Conservation (phyloP, 192 early-diverging fungal genomes). For the Endogone sp. region DNA sequence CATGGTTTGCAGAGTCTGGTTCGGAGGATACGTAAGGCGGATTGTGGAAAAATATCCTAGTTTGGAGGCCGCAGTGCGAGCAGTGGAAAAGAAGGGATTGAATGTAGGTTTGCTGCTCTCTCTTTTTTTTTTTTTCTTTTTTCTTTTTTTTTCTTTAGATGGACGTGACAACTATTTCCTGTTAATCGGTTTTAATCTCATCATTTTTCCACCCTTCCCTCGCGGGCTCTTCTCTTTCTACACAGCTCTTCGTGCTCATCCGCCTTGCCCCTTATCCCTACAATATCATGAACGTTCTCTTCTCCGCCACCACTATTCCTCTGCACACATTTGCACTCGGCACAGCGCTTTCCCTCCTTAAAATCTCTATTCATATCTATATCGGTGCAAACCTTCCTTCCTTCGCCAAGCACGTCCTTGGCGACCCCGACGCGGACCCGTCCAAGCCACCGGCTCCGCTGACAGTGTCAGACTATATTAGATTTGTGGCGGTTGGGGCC, state of each 20-base stretch:
- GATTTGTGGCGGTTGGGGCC: slow-evolving; percentile 17
- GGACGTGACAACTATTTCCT: background rate
- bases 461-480: slow-evolving; percentile 11
- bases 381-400: slow-evolving; percentile 55
- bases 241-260: slow-evolving; percentile 59
- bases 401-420: slow-evolving; percentile 31
- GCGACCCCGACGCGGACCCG: slow-evolving; percentile 5
- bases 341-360: slow-evolving; percentile 53
- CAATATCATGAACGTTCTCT: slow-evolving; percentile 56
- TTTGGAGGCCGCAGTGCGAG: slow-evolving; percentile 44
- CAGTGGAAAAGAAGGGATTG: slow-evolving; percentile 59
- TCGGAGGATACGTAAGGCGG: slow-evolving; percentile 36
- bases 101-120: slow-evolving; percentile 50
- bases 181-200: background rate
- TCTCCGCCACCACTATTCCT: slow-evolving; percentile 52
- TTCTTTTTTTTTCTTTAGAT: background rate
- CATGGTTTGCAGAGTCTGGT: slow-evolving; percentile 40
- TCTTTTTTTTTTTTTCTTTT: background rate
- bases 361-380: slow-evolving; percentile 55
- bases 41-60: slow-evolving; percentile 41
- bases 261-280: slow-evolving; percentile 72
- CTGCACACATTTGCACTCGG: slow-evolving; percentile 36
- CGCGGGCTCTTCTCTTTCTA: too few species aligned
- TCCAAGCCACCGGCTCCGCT: background rate
- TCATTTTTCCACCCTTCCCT: background rate